Base-by-base conservation (phyloP, 2,329 filamentous ascomycete species). In the Fusarium nisikadoi region DNA sequence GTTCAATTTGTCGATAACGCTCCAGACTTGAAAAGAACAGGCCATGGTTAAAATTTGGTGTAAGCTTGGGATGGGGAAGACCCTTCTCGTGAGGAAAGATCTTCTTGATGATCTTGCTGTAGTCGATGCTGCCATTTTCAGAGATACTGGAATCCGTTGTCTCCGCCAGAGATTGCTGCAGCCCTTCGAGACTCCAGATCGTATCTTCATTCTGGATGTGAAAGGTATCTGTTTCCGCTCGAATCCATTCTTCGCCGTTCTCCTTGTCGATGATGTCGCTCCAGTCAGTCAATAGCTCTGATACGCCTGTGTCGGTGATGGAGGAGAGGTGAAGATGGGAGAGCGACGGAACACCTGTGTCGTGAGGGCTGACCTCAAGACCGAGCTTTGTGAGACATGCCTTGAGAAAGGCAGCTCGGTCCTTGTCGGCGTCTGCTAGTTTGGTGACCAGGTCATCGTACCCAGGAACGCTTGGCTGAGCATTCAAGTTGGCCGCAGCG, bases 21-120 rank as follows among this genome's bases (percentile, higher is more conserved):
- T 84, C 82, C 14, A 98, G 85, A 66, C 92, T 92, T 8, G 89
- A 85, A 80, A 92, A 98, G 81, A 91, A 98, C 3, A 91, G 85
- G 62, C 91, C 84, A 78, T 98, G 94, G 76, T 97, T 93, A 83
- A 98, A 98, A 75, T 91, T 91, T 0, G 95, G 94, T 0, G 94
- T 97, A 56, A 92, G 87, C 76, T 93, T 92, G 7, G 86, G 85
- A 10, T 89, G 86, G 1, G 95, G 95, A 71, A 91, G 88, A 2
- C 83, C 83, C 7, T 86, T 84, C 42, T 94, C 90, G 75, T 98
- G 93, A 1, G 92, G 84, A 9, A 95, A 84, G 27, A 99, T 86
- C 20, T 85, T 88, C 81, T 97, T 97, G 53, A 91, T 83, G 33
- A 95, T 83, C 43, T 89, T 86, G 74, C 90, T 89, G 84, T 95